Conservation (phyloP, 352 stramenopile species). For the Blastocystis sp. region DNA sequence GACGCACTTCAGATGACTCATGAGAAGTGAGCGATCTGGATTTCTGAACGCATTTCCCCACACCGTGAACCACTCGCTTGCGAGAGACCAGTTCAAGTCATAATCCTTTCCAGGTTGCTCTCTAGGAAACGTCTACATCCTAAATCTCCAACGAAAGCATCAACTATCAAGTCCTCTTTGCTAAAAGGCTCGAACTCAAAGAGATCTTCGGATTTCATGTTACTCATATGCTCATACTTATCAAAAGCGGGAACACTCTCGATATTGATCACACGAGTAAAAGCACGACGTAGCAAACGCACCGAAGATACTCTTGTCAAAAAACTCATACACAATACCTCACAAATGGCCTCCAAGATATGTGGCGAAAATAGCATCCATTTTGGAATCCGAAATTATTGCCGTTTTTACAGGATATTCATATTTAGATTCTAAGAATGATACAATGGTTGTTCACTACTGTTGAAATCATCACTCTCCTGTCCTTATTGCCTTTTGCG, state of each 20-base stretch:
- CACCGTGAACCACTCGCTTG: conserved; percentile 57
- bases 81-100: conserved; percentile 55
- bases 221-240: conserved; percentile 25
- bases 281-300: conserved; percentile 49
- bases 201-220: conserved; percentile 44
- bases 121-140: conserved; percentile 26
- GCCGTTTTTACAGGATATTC: background rate
- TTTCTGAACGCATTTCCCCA: conserved; percentile 58
- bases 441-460: background rate
- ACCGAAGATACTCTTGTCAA: conserved; percentile 35
- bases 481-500: background rate
- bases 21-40: background rate
- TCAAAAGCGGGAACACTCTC: conserved; percentile 58
- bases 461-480: background rate
- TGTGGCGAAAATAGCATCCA: background rate
- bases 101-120: conserved; percentile 35
- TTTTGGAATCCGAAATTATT: background rate
- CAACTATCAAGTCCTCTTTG: conserved; percentile 4
- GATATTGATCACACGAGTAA: conserved; percentile 58
- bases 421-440: background rate
- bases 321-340: conserved; percentile 12
- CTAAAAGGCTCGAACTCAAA: conserved; percentile 54
- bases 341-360: background rate
- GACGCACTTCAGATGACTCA: conserved; percentile 29
- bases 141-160: background rate